These are phyloP conservation scores for Sechiopsis laciniata DNA, from an alignment of 306 rosid genomes.

Conservation along the genomic window DNA sequence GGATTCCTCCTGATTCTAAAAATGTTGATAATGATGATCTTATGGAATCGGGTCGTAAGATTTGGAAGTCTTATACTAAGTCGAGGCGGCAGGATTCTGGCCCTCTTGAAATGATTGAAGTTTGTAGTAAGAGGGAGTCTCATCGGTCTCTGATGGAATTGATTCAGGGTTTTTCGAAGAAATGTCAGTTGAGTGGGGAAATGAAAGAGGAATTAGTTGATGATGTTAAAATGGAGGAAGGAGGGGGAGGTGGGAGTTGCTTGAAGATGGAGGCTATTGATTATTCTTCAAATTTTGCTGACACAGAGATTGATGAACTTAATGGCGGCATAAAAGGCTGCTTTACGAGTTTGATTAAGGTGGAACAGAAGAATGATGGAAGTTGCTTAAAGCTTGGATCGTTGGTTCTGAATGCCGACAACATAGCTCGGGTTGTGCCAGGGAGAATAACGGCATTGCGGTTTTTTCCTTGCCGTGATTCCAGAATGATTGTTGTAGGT, in stretches of 20 bases:
- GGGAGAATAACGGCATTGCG: slow-evolving; percentile 45
- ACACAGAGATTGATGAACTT: slow-evolving; percentile 6
- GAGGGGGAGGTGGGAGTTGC: slow-evolving; percentile 12
- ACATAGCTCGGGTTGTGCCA: slow-evolving; percentile 55
- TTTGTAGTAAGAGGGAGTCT: slow-evolving; percentile 34
- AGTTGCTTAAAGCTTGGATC: slow-evolving; percentile 35
- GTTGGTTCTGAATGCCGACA: slow-evolving; percentile 50
- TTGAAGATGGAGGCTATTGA: slow-evolving; percentile 31
- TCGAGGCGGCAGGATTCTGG: slow-evolving; percentile 24
- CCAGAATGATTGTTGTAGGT: slow-evolving; percentile 57
- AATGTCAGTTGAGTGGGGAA: slow-evolving; percentile 14
- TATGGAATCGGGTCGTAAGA: slow-evolving; percentile 12
- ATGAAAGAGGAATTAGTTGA: not conserved
- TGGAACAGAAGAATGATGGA: slow-evolving; percentile 6
- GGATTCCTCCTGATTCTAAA: slow-evolving; percentile 53
- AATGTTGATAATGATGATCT: slow-evolving; percentile 26
- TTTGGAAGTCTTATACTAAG: slow-evolving; percentile 20
- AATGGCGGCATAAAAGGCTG: not conserved
- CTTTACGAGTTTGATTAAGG: slow-evolving; percentile 11
- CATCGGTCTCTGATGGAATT: slow-evolving; percentile 34
- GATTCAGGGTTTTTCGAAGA: slow-evolving; percentile 33
- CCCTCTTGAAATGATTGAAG: slow-evolving; percentile 46
- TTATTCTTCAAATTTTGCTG: not conserved
- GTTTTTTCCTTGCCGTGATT: slow-evolving; percentile 52
- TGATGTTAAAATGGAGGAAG: not conserved